Evolutionary conservation across 805 yeast species (phyloP).

Genomic region (Komagataella pastoris): DNA sequence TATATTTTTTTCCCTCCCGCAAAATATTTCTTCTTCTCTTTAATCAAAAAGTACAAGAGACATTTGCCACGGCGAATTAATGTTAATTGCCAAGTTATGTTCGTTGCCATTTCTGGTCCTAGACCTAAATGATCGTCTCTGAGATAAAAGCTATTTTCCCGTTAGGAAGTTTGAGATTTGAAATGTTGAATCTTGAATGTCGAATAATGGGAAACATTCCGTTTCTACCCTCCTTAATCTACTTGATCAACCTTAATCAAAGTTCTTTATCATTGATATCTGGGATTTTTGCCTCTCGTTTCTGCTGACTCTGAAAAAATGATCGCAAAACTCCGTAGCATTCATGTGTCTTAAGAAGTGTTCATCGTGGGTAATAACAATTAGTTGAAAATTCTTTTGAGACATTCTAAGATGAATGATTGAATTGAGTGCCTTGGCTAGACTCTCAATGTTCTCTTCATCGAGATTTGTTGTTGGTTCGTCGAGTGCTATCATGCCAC

Average conservation of each 20-base stretch:
- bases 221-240: not conserved
- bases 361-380: slow-evolving; percentile 95
- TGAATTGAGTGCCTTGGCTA: slow-evolving; percentile 66
- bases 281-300: slow-evolving; percentile 73
- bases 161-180: slow-evolving; percentile 49
- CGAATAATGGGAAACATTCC: slow-evolving; percentile 30
- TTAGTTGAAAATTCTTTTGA: slow-evolving; percentile 85
- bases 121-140: slow-evolving; percentile 30
- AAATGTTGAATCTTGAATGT: slow-evolving; percentile 47
- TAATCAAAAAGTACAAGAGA: slow-evolving; percentile 52
- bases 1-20: slow-evolving; percentile 1
- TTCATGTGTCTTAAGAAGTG: slow-evolving; percentile 75
- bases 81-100: slow-evolving; percentile 44
- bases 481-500: slow-evolving; percentile 93
- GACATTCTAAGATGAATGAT: slow-evolving; percentile 63
- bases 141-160: slow-evolving; percentile 30
- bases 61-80: slow-evolving; percentile 59
- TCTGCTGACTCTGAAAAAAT: slow-evolving; percentile 70
- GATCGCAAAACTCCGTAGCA: slow-evolving; percentile 77
- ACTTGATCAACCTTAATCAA: not conserved
- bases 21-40: slow-evolving; percentile 14
- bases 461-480: slow-evolving; percentile 97
- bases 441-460: slow-evolving; percentile 73
- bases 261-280: slow-evolving; percentile 23
- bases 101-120: slow-evolving; percentile 44